phyloP scores from a whole-genome alignment of 2,329 filamentous ascomycete species.

The Colletotrichum musicola region DNA sequence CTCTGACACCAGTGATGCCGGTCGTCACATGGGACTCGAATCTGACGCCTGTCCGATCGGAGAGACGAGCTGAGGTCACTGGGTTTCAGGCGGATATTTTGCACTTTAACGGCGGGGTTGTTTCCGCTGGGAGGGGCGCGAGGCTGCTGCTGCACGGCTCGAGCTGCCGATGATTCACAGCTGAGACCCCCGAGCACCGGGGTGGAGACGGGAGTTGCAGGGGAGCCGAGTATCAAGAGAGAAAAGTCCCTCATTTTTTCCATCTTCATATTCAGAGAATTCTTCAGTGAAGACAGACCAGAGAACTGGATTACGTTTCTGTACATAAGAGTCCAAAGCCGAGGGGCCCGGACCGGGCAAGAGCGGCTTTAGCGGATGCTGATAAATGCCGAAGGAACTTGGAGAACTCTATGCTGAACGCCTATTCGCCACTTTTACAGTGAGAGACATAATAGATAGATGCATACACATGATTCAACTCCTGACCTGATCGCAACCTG shows the following conservation, averaged over 20 bases:
- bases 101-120: too few relatives aligned
- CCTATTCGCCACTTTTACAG: constrained; percentile 24
- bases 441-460: constrained; percentile 8
- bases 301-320: too few relatives aligned
- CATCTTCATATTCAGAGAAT: too few relatives aligned
- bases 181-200: background rate
- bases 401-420: background rate
- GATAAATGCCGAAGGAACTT: constrained; percentile 25
- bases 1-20: too few relatives aligned
- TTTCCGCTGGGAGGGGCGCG: constrained; percentile 20
- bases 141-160: constrained; percentile 20
- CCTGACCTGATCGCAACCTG: background rate
- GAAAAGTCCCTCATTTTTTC: background rate
- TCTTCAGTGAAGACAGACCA: too few relatives aligned
- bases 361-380: constrained; percentile 33
- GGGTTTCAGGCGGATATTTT: background rate
- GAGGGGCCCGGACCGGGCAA: constrained; percentile 13
- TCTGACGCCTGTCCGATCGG: too few relatives aligned
- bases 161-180: constrained; percentile 18
- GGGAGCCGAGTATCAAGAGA: background rate
- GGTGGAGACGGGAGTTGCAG: too few relatives aligned
- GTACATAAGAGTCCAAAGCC: background rate
- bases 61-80: background rate
- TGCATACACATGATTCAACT: background rate
- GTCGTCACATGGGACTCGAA: too few relatives aligned